These are phyloP conservation scores for Xylariaceae sp. DNA, from an alignment of 2,329 filamentous ascomycete genomes.

Conservation along the genomic window DNA sequence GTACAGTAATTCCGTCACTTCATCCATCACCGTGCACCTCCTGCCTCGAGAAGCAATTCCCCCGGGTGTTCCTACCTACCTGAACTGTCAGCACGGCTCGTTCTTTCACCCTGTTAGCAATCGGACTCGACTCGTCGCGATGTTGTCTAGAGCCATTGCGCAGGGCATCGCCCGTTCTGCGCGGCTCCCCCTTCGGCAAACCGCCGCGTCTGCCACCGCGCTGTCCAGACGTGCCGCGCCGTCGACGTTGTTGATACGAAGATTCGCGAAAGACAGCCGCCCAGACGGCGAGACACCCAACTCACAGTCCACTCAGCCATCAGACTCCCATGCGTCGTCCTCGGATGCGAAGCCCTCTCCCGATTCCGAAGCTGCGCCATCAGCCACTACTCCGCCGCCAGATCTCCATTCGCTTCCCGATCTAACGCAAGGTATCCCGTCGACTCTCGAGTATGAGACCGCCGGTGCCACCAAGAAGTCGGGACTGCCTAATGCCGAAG, in stretches of 20 bases:
- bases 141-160: slow-evolving; percentile 38
- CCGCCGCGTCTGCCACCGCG: slow-evolving; percentile 22
- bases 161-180: slow-evolving; percentile 37
- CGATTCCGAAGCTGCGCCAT: slow-evolving; percentile 10
- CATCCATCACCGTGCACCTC: background rate
- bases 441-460: slow-evolving; percentile 77
- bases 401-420: slow-evolving; percentile 68
- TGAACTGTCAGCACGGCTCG: background rate
- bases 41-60: background rate
- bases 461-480: slow-evolving; percentile 39
- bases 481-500: slow-evolving; percentile 31
- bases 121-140: slow-evolving; percentile 25
- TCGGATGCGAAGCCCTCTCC: slow-evolving; percentile 14
- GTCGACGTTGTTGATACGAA: slow-evolving; percentile 38
- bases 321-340: slow-evolving; percentile 3
- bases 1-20: slow-evolving; percentile 1
- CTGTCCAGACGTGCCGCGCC: slow-evolving; percentile 32
- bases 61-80: background rate
- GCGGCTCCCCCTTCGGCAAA: slow-evolving; percentile 31
- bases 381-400: slow-evolving; percentile 40
- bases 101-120: background rate
- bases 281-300: slow-evolving; percentile 18
- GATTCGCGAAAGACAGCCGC: slow-evolving; percentile 39
- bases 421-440: slow-evolving; percentile 89
- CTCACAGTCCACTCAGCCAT: slow-evolving; percentile 3